Evolutionary conservation across 441 rosid species (phyloP).

Genomic region (Flueggea neowawraea): DNA sequence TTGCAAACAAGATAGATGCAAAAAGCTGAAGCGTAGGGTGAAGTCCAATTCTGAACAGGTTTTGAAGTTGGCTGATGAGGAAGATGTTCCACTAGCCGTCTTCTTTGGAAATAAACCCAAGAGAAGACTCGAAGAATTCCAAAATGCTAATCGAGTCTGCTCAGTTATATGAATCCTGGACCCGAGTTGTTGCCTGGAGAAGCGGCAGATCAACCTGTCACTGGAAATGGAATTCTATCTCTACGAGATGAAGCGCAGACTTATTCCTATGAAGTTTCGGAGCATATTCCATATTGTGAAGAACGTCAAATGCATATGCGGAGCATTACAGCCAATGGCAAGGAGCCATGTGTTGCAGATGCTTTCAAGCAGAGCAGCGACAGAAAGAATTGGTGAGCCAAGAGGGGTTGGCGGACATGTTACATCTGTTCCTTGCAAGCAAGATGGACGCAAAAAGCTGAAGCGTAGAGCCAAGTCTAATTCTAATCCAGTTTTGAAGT

Average conservation of each 20-base stretch:
- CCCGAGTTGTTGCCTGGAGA: not conserved
- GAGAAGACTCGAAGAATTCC: slow-evolving; percentile 15
- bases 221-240: not conserved
- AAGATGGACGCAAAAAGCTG: not conserved
- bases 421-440: slow-evolving; percentile 3
- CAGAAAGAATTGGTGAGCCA: slow-evolving; percentile 8
- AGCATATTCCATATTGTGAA: not conserved
- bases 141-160: slow-evolving; percentile 5
- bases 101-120: slow-evolving; percentile 19
- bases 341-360: not conserved
- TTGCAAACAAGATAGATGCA: not conserved
- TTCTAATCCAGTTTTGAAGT: slow-evolving; percentile 8
- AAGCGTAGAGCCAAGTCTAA: slow-evolving; percentile 11
- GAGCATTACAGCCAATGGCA: not conserved
- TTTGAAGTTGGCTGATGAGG: slow-evolving; percentile 13
- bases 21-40: slow-evolving; percentile 3
- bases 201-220: slow-evolving; percentile 6
- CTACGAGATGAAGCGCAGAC: slow-evolving; percentile 9
- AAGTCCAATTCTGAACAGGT: slow-evolving; percentile 12
- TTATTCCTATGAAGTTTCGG: not conserved
- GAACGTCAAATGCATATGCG: not conserved
- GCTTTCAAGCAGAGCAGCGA: slow-evolving; percentile 1
- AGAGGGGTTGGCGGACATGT: not conserved
- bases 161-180: not conserved
- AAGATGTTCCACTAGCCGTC: slow-evolving; percentile 23